Conservation (phyloP, 2,329 filamentous ascomycete genomes). For the Pseudogymnoascus sp. region DNA sequence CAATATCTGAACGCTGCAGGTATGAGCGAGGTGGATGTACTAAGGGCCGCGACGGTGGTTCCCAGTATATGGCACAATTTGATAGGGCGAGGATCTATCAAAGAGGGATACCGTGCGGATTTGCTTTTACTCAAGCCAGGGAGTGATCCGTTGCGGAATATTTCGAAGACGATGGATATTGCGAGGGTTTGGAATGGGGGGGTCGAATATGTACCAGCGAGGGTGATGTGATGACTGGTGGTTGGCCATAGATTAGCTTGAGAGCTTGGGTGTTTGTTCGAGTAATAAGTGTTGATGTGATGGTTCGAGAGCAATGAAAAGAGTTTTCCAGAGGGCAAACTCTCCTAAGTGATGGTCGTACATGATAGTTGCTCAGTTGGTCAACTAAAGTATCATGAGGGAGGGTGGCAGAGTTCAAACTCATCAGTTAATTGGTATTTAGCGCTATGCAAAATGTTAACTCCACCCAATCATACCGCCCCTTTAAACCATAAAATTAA, state of each 20-base stretch:
- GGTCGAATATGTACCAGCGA: constrained; percentile 8
- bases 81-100: constrained; percentile 7
- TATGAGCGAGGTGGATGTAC: constrained; percentile 8
- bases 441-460: constrained; percentile 9
- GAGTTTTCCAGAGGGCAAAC: no score
- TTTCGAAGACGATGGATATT: constrained; percentile 12
- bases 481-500: not conserved
- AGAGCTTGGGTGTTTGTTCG: no score
- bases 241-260: no score
- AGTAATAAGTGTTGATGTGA: no score
- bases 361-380: not conserved
- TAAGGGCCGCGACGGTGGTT: constrained; percentile 9
- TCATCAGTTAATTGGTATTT: not conserved
- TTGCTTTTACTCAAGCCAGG: constrained; percentile 10
- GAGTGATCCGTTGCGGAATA: constrained; percentile 10
- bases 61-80: constrained; percentile 10
- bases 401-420: not conserved
- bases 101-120: constrained; percentile 10
- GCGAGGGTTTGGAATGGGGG: constrained; percentile 13
- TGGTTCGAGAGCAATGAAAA: no score
- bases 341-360: not conserved
- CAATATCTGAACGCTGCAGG: constrained; percentile 9
- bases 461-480: not conserved
- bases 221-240: not conserved
- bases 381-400: not conserved